phyloP scores from a whole-genome alignment of 108 stramenopile species.

The Bacterosira constricta region DNA sequence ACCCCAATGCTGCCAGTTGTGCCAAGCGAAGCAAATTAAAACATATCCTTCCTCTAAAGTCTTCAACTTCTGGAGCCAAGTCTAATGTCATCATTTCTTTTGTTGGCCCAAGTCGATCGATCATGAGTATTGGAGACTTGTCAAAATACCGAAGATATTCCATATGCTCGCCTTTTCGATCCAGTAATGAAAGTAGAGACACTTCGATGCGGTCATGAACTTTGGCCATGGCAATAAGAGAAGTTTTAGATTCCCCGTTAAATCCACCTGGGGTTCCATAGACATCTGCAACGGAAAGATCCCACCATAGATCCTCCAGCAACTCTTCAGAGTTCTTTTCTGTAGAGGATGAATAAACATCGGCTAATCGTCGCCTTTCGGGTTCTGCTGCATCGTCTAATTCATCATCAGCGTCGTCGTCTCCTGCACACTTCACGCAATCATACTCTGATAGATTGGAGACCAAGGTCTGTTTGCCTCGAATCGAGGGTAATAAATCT shows the following conservation, averaged over 20 bases:
- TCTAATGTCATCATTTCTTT: conserved; percentile 63
- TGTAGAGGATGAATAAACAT: conserved; percentile 6
- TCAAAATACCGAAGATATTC: conserved; percentile 50
- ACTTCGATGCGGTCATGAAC: conserved; percentile 45
- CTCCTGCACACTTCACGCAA: conserved; percentile 39
- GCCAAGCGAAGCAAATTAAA: conserved; percentile 73
- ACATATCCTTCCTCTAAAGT: conserved; percentile 70
- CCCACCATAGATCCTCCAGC: conserved; percentile 67
- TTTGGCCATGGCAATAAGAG: conserved; percentile 33
- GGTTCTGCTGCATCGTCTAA: neutral
- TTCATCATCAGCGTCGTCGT: conserved; percentile 13
- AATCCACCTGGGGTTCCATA: conserved; percentile 47
- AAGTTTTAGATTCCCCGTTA: conserved; percentile 24
- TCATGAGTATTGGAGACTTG: conserved; percentile 71
- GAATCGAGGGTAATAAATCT: conserved; percentile 32
- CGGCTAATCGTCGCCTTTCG: conserved; percentile 17
- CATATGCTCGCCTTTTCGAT: conserved; percentile 31
- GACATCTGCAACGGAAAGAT: conserved; percentile 49
- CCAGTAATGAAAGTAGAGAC: conserved; percentile 37
- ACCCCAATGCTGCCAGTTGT: conserved; percentile 69
- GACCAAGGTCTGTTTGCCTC: conserved; percentile 39
- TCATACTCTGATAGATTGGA: conserved; percentile 43
- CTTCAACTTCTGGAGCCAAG: conserved; percentile 71
- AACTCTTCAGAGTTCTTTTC: conserved; percentile 40
- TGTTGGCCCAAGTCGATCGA: conserved; percentile 68